A percentile compares a stretch with the other conserved stretches of the same genome.
Evolutionary conservation across 164 flowering plant genomes (phyloP).

Genomic region (Aristolochia californica): DNA sequence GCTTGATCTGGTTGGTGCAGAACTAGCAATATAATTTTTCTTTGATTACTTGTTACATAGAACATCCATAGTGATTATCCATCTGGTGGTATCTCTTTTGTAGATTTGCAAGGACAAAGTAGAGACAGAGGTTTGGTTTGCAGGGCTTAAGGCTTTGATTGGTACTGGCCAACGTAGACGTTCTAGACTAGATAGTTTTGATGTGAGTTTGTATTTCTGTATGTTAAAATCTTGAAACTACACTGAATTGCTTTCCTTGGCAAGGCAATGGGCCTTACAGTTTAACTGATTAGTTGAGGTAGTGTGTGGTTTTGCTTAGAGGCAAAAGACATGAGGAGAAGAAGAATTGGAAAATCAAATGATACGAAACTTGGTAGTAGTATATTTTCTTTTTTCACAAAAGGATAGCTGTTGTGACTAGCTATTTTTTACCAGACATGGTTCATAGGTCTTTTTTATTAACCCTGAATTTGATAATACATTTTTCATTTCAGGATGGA

Average conservation of each 20-base stretch:
- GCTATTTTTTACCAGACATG: neutral
- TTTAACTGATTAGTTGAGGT: neutral
- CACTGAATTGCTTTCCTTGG: neutral
- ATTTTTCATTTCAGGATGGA: constrained; percentile 18
- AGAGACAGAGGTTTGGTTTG: constrained; percentile 80
- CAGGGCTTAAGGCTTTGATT: constrained; percentile 64
- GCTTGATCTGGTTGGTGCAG: constrained; percentile 75
- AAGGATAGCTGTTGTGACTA: neutral
- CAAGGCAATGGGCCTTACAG: neutral
- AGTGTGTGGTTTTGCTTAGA: too few species aligned
- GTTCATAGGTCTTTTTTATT: too few species aligned
- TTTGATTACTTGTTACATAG: neutral
- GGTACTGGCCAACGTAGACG: constrained; percentile 43
- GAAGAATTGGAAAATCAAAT: too few species aligned
- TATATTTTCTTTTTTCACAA: too few species aligned
- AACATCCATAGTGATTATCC: too few species aligned
- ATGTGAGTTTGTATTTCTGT: constrained; percentile 31
- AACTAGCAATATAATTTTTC: neutral
- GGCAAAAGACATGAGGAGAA: too few species aligned
- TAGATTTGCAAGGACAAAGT: constrained; percentile 88
- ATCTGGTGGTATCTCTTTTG: neutral
- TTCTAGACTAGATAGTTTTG: constrained; percentile 36
- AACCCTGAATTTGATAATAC: too few species aligned
- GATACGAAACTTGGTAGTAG: too few species aligned
- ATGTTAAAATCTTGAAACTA: neutral